Evolutionary conservation across 345 rosid genomes (phyloP).

Genomic region (Mangifera indica): DNA sequence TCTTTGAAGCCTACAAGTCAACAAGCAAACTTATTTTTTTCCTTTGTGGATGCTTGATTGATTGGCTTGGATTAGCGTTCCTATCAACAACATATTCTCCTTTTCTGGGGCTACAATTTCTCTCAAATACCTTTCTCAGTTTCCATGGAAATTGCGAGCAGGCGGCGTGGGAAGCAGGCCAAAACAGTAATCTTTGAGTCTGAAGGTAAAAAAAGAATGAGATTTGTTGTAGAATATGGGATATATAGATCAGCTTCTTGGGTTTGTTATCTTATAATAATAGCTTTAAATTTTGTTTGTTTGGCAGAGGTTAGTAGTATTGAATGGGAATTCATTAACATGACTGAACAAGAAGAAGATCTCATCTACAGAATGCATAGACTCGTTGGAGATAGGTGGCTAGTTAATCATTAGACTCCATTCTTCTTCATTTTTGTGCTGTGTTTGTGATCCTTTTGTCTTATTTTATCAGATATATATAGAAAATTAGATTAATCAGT

Average conservation of each 20-base stretch:
- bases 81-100: background rate
- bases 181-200: background rate
- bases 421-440: background rate
- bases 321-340: slow-evolving; percentile 57
- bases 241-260: background rate
- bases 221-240: slow-evolving; percentile 13
- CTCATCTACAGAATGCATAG: slow-evolving; percentile 64
- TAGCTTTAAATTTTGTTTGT: background rate
- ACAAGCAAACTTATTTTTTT: background rate
- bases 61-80: slow-evolving; percentile 1
- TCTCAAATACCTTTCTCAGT: background rate
- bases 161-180: slow-evolving; percentile 4
- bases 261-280: background rate
- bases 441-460: background rate
- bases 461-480: background rate
- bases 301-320: slow-evolving; percentile 59
- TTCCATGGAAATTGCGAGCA: slow-evolving; percentile 8
- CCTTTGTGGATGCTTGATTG: background rate
- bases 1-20: slow-evolving; percentile 33
- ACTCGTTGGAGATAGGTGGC: slow-evolving; percentile 66
- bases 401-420: no score
- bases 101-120: background rate
- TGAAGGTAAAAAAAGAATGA: slow-evolving; percentile 7
- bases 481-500: no score
- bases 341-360: slow-evolving; percentile 69